Conservation (phyloP, 331 rosid genomes). For the Cydonia oblonga region DNA sequence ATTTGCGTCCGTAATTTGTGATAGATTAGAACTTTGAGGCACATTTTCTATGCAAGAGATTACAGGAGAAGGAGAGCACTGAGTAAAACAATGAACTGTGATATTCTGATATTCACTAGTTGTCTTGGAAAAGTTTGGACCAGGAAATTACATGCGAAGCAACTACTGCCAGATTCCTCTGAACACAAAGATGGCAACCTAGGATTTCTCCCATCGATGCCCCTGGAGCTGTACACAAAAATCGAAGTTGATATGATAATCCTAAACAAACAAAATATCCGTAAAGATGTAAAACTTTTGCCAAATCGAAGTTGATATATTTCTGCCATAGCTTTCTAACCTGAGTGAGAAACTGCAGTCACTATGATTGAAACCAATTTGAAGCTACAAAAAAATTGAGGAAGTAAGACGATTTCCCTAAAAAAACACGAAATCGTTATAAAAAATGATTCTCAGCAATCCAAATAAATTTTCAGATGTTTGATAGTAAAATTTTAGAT, state of each 20-base stretch:
- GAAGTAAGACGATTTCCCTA: background rate
- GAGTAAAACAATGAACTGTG: slow-evolving; percentile 36
- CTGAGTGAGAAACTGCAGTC: background rate
- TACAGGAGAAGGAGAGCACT: slow-evolving; percentile 51
- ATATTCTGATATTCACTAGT: slow-evolving; percentile 8
- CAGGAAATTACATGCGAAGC: slow-evolving; percentile 3
- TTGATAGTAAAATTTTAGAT: too few relatives aligned
- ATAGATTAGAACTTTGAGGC: slow-evolving; percentile 39
- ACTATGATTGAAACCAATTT: background rate
- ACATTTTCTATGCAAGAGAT: slow-evolving; percentile 30
- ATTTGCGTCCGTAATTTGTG: slow-evolving; percentile 38
- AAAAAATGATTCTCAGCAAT: too few relatives aligned
- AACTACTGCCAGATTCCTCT: slow-evolving; percentile 22
- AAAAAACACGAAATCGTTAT: background rate
- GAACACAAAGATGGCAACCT: slow-evolving; percentile 21
- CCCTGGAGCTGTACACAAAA: slow-evolving; percentile 20
- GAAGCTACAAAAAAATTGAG: too few relatives aligned
- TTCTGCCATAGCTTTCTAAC: background rate
- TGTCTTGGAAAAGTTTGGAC: slow-evolving; percentile 15
- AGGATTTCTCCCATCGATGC: slow-evolving; percentile 10
- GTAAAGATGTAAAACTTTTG: background rate
- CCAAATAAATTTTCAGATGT: too few relatives aligned
- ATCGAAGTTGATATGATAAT: background rate
- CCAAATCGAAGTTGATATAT: background rate
- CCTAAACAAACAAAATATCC: slow-evolving; percentile 1